A percentile compares a stretch with the other conserved stretches of the same genome.
phyloP scores from a whole-genome alignment of 495 filamentous ascomycete species.

The Tuber melanosporum region DNA sequence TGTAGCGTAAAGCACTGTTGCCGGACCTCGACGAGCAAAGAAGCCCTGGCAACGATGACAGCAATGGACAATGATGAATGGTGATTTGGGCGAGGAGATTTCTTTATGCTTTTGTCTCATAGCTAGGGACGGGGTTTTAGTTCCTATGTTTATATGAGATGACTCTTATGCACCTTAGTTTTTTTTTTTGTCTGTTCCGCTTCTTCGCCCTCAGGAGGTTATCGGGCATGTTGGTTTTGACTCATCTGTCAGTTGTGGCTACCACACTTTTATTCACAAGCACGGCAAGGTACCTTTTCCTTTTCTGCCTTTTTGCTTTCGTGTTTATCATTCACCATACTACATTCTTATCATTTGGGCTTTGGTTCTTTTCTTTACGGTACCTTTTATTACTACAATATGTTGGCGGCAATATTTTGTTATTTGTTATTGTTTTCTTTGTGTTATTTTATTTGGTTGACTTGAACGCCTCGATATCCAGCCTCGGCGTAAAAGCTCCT shows the following conservation, averaged over 20 bases:
- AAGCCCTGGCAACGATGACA: neutral
- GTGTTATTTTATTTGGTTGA: slow-evolving; percentile 20
- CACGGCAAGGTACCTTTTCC: neutral
- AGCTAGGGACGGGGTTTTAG: neutral
- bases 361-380: neutral
- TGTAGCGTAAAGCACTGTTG: slow-evolving; percentile 28
- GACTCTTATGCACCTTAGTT: slow-evolving; percentile 32
- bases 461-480: slow-evolving; percentile 7
- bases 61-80: slow-evolving; percentile 12
- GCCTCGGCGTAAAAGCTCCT: neutral
- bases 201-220: slow-evolving; percentile 15
- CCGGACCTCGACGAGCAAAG: slow-evolving; percentile 14
- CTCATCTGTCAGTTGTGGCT: neutral
- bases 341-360: neutral
- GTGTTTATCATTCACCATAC: neutral
- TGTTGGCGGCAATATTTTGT: slow-evolving; percentile 17
- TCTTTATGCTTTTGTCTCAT: neutral
- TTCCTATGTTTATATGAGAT: slow-evolving; percentile 20
- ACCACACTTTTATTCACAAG: neutral
- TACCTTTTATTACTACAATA: slow-evolving; percentile 4
- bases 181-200: slow-evolving; percentile 12
- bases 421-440: slow-evolving; percentile 30
- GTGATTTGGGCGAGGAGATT: neutral
- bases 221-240: slow-evolving; percentile 5
- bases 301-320: neutral